Base-by-base conservation (phyloP, 169 alveolate species). In the Plasmodium fragile region DNA sequence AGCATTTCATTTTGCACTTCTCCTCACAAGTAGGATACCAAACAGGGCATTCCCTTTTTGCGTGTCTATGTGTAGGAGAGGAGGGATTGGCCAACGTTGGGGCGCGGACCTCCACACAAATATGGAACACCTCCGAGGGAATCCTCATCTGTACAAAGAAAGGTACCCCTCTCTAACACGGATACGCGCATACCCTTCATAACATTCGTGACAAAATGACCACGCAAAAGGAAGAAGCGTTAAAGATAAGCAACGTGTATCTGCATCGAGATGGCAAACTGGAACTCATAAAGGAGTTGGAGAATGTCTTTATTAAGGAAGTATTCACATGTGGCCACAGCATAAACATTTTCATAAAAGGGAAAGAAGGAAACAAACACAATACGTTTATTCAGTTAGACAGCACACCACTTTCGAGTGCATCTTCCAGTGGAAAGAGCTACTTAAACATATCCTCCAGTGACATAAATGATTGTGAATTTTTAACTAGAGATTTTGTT, bases 221-320 rank as follows among this genome's bases (percentile, higher is more conserved):
- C 78, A 13, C 10, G 11, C 25, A 41, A 16, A 55, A 43, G n/a
- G 25, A n/a, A 11, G 32, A 49, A 78, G 3, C 71, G n/a, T 22
- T 65, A 18, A 65, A 18, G 39, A 65, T 87, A 87, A 77, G 93
- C 49, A 87, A 87, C 49, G 87, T 87, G 39, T 87, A 87, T 78
- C 53, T 87, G 71, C 80, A 87, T 41, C 78, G 80, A 87, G 81
- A 87, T 39, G 43, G 36, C 10, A 28, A 87, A 75, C 13, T 77
- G 36, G 73, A 87, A 25, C 72, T 87, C 70, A 59, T 87, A 55
- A 77, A 39, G 45, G 80, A 87, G 13, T 41, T 87, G 65, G 93
- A 87, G 70, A 87, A 87, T 78, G 93, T 87, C 30, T 32, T 87
- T 10, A 87, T 87, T 41, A 87, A 53, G 72, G 81, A 39, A 6